phyloP scores from a whole-genome alignment of 768 basidiomycete genomes.

The Pleurotus platypus region DNA sequence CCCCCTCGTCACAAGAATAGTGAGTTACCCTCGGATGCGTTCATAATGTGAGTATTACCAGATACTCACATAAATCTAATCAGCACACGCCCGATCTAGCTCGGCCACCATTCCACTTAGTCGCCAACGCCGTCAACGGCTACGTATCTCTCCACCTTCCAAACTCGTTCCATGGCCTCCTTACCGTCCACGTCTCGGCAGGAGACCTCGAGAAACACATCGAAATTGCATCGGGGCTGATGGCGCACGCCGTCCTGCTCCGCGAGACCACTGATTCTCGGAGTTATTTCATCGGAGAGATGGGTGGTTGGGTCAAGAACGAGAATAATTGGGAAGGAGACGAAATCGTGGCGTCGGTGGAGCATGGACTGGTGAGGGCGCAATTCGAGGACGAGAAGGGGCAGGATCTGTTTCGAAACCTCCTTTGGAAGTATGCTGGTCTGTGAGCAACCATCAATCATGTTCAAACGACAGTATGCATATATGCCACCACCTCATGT shows the following conservation, averaged over 20 bases:
- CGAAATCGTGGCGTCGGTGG: slow-evolving; percentile 30
- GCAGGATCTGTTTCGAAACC: not conserved
- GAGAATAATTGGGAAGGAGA: slow-evolving; percentile 34
- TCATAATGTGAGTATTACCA: not conserved
- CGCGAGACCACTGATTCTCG: slow-evolving; percentile 25
- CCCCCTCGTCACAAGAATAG: slow-evolving; percentile 35
- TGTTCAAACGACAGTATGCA: too few species aligned
- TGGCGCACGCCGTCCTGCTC: slow-evolving; percentile 22
- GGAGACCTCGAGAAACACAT: slow-evolving; percentile 23
- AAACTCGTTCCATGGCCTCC: slow-evolving; percentile 36
- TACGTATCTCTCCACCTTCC: slow-evolving; percentile 35
- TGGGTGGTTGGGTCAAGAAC: slow-evolving; percentile 19
- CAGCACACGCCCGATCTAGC: slow-evolving; percentile 33
- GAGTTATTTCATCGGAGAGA: slow-evolving; percentile 34
- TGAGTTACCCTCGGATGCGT: slow-evolving; percentile 16
- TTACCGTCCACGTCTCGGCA: slow-evolving; percentile 30
- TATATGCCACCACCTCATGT: too few species aligned
- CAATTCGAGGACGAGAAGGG: slow-evolving; percentile 31
- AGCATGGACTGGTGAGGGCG: slow-evolving; percentile 33
- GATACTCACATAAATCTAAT: not conserved
- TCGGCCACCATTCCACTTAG: slow-evolving; percentile 30
- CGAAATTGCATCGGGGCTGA: slow-evolving; percentile 26
- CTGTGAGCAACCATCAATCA: not conserved
- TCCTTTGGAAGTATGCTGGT: slow-evolving; percentile 1
- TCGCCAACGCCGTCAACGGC: slow-evolving; percentile 25